Base-by-base conservation (phyloP, 257 asterid genomes). In the Apocynum venetum region DNA sequence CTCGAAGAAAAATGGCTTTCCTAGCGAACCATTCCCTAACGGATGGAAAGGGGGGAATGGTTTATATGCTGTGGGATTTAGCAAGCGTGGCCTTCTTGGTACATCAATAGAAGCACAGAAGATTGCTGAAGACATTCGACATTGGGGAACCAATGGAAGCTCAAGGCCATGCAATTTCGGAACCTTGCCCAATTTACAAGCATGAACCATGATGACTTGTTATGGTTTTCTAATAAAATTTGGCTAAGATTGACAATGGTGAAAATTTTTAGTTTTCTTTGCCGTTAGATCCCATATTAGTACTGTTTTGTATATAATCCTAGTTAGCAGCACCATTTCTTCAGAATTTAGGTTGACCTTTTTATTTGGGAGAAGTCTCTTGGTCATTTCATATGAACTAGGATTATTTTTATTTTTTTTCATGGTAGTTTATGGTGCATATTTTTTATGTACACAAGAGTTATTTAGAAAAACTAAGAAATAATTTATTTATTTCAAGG, bases 41-140 rank as follows among this genome's bases (percentile, higher is more conserved):
- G 85, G 83, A 53, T 84, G 88, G 88, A 84, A 79, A 77, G 88
- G 85, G 11, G 71, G 69, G 0, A 46, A 77, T 74, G 85, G 88
- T 25, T 36, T 84, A 41, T 84, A 81, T 75, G 88, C 84, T 6
- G 88, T 67, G 17, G 88, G 88, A 6, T 84, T 84, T 47, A 65
- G 78, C 6, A 79, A 77, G 49, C 82, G 85, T 8, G 88, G 88
- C 12, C 82, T 84, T 9, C 88, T 76, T 59, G 88, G 88, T 20
- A 41, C 85, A 25, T 81, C 85, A 7, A 20, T 81, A 51, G 85
- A 81, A 41, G 88, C 88, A 20, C 53, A 47, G 76, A 74, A 51
- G 36, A 76, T 82, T 9, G 81, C 88, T 0, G 80, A 76, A 8
- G 83, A 84, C 61, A 76, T 84, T 11, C 31, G 31, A 25, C 31